phyloP scores from a whole-genome alignment of 2,329 filamentous ascomycete species.

The Fusarium sp. region DNA sequence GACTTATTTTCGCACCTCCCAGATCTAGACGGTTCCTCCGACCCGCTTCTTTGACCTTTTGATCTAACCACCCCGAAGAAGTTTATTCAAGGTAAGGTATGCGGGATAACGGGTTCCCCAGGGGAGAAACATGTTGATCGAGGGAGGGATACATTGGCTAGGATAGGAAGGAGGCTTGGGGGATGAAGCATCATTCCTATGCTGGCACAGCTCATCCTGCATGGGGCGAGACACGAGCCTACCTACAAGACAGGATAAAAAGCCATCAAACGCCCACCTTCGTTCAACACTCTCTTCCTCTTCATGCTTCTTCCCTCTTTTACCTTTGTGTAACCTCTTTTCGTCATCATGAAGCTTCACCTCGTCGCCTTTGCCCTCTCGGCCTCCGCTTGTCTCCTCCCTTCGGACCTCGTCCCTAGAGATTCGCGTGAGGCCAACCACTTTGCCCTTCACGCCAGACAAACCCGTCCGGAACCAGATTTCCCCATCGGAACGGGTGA shows the following conservation, averaged over 20 bases:
- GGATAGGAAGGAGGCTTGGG: slow-evolving; percentile 37
- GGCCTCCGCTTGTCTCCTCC: slow-evolving; percentile 53
- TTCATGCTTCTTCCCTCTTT: not conserved
- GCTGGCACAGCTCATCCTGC: not conserved
- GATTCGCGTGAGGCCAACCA: slow-evolving; percentile 13
- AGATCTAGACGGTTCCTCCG: slow-evolving; percentile 16
- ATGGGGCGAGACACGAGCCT: not conserved
- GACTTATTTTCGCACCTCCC: slow-evolving; percentile 25
- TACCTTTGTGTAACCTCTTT: not conserved
- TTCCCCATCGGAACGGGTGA: slow-evolving; percentile 57
- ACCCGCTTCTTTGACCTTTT: not conserved
- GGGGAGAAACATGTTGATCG: not conserved
- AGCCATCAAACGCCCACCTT: not conserved
- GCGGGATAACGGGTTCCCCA: not conserved
- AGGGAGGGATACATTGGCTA: slow-evolving; percentile 5
- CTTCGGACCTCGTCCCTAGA: slow-evolving; percentile 48
- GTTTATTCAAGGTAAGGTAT: not conserved
- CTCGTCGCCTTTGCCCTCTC: slow-evolving; percentile 37
- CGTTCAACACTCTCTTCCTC: not conserved
- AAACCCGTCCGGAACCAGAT: slow-evolving; percentile 41
- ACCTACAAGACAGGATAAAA: not conserved
- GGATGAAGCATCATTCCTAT: not conserved
- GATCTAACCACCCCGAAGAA: not conserved
- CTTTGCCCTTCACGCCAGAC: slow-evolving; percentile 16
- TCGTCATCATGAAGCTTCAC: slow-evolving; percentile 46